Conservation (phyloP, 2,329 filamentous ascomycete genomes). For the Thielaviopsis ethacetica region DNA sequence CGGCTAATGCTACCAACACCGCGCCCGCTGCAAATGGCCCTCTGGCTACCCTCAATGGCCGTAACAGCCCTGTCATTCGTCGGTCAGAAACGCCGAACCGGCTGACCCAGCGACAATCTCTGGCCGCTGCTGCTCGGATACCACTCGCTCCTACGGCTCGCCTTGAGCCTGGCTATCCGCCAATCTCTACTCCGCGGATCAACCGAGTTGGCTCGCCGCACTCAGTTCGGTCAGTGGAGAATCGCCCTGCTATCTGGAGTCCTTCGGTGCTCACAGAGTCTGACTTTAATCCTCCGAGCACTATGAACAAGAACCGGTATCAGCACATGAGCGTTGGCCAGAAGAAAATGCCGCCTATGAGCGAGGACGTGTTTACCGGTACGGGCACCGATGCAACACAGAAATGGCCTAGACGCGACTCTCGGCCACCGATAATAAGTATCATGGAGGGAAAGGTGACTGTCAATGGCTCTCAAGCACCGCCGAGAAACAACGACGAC, state of each 20-base stretch:
- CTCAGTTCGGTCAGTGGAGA: constrained; percentile 10
- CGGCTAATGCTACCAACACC: neutral
- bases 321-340: neutral
- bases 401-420: constrained; percentile 6
- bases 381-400: constrained; percentile 7
- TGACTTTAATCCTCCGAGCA: constrained; percentile 13
- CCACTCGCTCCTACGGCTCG: neutral
- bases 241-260: constrained; percentile 11
- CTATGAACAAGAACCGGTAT: constrained; percentile 6
- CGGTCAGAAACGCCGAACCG: constrained; percentile 8
- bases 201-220: constrained; percentile 3
- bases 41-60: neutral
- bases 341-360: neutral
- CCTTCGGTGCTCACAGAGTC: constrained; percentile 13
- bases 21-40: neutral
- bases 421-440: constrained; percentile 8
- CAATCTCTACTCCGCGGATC: neutral
- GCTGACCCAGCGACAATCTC: constrained; percentile 3
- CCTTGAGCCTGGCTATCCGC: neutral
- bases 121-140: constrained; percentile 7
- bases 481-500: neutral
- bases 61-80: constrained; percentile 4
- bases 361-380: constrained; percentile 8
- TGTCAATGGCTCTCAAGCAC: neutral
- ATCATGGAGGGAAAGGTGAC: constrained; percentile 10